Percentiles rank a stretch among this genome's conserved stretches.
These are phyloP conservation scores for Melocanna baccifera DNA, from an alignment of 176 grass and related monocot genomes.

Conservation along the genomic window DNA sequence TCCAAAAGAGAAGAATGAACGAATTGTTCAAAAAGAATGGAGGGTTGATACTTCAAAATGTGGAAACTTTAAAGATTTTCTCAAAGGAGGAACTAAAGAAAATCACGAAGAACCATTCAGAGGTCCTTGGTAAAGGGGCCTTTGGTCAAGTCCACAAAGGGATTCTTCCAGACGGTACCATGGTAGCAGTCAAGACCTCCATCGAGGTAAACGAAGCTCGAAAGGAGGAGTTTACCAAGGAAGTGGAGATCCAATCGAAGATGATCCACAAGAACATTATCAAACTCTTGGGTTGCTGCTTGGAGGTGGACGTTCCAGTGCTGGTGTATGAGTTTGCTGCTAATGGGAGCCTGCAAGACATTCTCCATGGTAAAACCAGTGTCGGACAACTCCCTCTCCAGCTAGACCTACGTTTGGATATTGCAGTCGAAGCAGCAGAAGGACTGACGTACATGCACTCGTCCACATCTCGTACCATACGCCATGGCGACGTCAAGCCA, in stretches of 20 bases:
- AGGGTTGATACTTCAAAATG: neutral
- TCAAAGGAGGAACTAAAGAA: neutral
- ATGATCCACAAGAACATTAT: neutral
- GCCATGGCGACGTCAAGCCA: constrained; percentile 21
- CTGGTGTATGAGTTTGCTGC: constrained; percentile 36
- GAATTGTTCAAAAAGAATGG: neutral
- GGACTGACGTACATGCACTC: neutral
- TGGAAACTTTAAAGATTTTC: neutral
- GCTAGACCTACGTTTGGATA: neutral
- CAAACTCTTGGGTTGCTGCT: neutral
- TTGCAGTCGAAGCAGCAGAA: neutral
- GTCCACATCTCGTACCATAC: neutral
- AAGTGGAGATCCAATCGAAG: neutral
- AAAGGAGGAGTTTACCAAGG: neutral
- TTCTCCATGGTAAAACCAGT: neutral
- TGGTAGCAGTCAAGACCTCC: neutral
- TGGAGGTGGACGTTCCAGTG: neutral
- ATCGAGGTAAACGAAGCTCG: neutral
- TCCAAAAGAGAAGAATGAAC: neutral
- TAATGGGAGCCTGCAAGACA: no score
- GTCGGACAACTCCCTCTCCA: neutral
- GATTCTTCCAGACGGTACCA: neutral
- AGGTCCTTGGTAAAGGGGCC: neutral
- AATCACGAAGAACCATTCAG: neutral
- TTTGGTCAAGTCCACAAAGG: neutral